phyloP scores from a whole-genome alignment of 768 basidiomycete genomes.

The Gloeopeniophorella convolvens region DNA sequence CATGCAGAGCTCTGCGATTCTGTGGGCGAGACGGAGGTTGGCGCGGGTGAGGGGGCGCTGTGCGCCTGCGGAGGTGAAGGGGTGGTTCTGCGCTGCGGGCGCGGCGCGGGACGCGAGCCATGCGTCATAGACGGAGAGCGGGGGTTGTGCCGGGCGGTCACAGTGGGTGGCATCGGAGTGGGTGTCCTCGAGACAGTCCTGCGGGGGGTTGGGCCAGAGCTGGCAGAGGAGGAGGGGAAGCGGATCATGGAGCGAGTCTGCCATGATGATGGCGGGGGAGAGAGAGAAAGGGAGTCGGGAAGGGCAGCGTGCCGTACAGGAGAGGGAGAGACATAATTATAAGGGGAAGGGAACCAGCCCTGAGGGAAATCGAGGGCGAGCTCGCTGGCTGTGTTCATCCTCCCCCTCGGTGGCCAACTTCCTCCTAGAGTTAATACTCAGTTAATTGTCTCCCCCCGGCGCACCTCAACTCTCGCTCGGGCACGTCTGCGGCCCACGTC shows the following conservation, averaged over 20 bases:
- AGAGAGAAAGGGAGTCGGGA: not conserved
- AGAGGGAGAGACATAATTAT: not conserved
- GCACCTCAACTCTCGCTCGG: no score
- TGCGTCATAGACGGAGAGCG: conserved; percentile 20
- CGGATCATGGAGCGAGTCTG: conserved; percentile 3
- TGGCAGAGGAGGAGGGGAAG: conserved; percentile 12
- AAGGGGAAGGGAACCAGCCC: no score
- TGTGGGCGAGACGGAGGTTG: conserved; percentile 52
- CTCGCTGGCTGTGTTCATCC: no score
- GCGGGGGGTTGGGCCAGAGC: not conserved
- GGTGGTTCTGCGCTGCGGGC: conserved; percentile 8
- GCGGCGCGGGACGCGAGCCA: conserved; percentile 28
- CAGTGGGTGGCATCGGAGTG: not conserved
- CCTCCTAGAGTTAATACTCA: no score
- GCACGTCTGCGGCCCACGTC: no score
- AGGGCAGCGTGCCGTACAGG: conserved; percentile 2
- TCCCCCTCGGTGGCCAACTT: conserved; percentile 6
- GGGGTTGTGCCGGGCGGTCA: not conserved
- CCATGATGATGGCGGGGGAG: not conserved
- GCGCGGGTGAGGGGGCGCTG: conserved; percentile 53
- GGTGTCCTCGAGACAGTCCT: not conserved
- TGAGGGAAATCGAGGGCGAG: no score
- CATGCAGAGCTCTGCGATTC: conserved; percentile 47
- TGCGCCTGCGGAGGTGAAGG: conserved; percentile 48
- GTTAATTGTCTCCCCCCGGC: no score